Evolutionary conservation across 768 basidiomycete genomes (phyloP), one percentile per base, ranked within the genome.

Genomic region (Pisolithus orientalis): DNA sequence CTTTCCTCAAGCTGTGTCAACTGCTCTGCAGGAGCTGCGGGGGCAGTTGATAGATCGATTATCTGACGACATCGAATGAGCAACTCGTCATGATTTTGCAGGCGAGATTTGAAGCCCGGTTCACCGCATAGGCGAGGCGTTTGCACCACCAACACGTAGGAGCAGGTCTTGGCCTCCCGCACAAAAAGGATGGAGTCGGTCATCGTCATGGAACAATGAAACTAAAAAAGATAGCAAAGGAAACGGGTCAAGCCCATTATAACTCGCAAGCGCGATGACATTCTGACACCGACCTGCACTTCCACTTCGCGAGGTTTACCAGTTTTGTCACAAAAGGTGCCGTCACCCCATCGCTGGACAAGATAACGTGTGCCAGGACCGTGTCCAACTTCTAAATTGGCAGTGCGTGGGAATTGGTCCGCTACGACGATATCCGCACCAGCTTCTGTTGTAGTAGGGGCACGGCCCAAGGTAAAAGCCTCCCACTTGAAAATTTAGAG

Each of bases 121-220:
- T 95, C 87, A 53, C 85, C 82, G 64, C 96, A 98, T 17, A 99
- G 77, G 51, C 93, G 87, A 32, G 96, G 94, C 0, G 95, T 96
- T 66, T 97, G 89, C 53, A 98, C 84, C 57, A 97, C 87, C 47
- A 98, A 76, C 43, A 96, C 84, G 66, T 99, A 98, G 57, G 88
- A 84, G 70, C 96, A 99, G 38, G 90, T 94, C 65, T 88, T 88
- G 34, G 91, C 79, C 75, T 96, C 94, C 66, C 94, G 94, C 63
- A 97, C 84, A 63, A 94, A 87, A 50, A 90, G 78, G 60, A 97
- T 90, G 34, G 80, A 82, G 72, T 97, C 94, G 39, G 89, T 82
- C 75, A 89, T 91, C 49, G 89, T 87, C 90, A 92, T 91, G 56
- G 91, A 91, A 69, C 94, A 97, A 70, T 97, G 94, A 66, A 93